Evolutionary conservation across 768 basidiomycete genomes (phyloP).

Genomic region (Galerina sulciceps): DNA sequence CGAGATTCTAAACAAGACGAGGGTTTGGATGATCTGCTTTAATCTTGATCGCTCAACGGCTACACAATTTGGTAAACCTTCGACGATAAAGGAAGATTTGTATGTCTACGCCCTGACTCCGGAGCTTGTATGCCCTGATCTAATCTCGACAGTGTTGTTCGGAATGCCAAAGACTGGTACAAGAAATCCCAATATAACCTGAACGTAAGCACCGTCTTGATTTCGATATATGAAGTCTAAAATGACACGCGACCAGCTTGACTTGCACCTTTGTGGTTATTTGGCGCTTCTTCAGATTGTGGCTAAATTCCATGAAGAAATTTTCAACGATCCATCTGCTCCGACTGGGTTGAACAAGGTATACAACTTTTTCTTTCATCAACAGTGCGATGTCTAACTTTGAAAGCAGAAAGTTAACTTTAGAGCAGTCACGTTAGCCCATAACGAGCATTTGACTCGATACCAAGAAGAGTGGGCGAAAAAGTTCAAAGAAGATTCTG

Average conservation of each 20-base stretch:
- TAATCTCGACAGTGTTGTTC: conserved; percentile 52
- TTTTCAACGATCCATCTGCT: conserved; percentile 71
- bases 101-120: conserved; percentile 33
- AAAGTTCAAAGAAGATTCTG: conserved; percentile 63
- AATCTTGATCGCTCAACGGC: conserved; percentile 87
- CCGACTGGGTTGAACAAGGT: conserved; percentile 77
- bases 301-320: conserved; percentile 74
- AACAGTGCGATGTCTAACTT: conserved; percentile 1
- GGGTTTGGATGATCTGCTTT: conserved; percentile 93
- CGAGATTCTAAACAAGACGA: conserved; percentile 81
- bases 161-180: conserved; percentile 78
- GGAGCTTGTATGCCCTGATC: background rate
- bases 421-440: conserved; percentile 59
- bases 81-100: conserved; percentile 87
- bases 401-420: conserved; percentile 65
- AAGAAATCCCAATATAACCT: conserved; percentile 66
- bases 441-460: conserved; percentile 58
- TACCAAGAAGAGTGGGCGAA: conserved; percentile 72
- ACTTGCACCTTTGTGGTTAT: conserved; percentile 77
- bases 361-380: conserved; percentile 1
- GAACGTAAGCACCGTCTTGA: conserved; percentile 39
- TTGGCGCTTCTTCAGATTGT: conserved; percentile 72
- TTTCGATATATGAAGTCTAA: background rate
- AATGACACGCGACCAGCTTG: conserved; percentile 51
- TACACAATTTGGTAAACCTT: conserved; percentile 89